phyloP scores from a whole-genome alignment of 139 green algal genomes.

The Asterochloris sp. region DNA sequence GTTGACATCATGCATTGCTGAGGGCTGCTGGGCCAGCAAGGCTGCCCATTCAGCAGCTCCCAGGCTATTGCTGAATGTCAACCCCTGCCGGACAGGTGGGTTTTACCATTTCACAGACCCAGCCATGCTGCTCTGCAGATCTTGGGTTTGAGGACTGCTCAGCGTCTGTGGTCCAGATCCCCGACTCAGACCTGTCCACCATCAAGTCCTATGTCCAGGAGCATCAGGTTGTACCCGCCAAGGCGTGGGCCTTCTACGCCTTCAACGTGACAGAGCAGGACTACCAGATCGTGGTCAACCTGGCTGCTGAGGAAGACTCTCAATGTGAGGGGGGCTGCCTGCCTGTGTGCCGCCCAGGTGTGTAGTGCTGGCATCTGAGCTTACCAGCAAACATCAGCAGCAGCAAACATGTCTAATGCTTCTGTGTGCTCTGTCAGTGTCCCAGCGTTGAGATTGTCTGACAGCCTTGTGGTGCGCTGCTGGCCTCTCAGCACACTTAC shows the following conservation, averaged over 20 bases:
- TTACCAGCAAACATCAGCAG: background rate
- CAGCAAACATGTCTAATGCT: background rate
- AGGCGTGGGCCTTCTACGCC: conserved; percentile 34
- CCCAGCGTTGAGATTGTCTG: too few relatives aligned
- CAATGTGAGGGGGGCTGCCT: conserved; percentile 5
- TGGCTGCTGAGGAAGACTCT: conserved; percentile 21
- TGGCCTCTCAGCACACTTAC: background rate
- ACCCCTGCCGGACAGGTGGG: too few relatives aligned
- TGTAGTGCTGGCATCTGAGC: too few relatives aligned
- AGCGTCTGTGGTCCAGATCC: conserved; percentile 20
- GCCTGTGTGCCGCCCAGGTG: background rate
- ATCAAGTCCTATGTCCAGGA: conserved; percentile 16
- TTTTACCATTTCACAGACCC: too few relatives aligned
- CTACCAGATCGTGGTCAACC: conserved; percentile 37
- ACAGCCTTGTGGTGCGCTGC: too few relatives aligned
- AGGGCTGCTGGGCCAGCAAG: too few relatives aligned
- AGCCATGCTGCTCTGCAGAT: conserved; percentile 2
- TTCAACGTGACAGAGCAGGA: conserved; percentile 36
- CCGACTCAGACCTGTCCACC: background rate
- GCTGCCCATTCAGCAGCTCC: background rate
- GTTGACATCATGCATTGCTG: too few relatives aligned
- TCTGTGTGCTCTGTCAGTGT: too few relatives aligned
- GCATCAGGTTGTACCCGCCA: conserved; percentile 21
- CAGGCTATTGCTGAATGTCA: background rate
- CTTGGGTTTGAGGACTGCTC: conserved; percentile 47